Conservation (phyloP, 148 eudicot genomes). For the Camellia japonica region DNA sequence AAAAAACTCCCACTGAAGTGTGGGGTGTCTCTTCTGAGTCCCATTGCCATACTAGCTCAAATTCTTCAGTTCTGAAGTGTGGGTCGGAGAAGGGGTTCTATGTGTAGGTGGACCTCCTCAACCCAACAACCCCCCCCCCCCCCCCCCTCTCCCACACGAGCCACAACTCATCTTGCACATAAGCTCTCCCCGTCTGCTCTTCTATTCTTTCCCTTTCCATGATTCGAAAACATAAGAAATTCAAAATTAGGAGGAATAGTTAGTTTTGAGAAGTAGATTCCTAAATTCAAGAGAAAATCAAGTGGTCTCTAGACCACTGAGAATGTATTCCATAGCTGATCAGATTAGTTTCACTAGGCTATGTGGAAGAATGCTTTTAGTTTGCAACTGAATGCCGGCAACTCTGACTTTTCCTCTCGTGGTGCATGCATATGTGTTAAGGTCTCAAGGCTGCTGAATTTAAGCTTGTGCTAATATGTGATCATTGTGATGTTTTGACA, state of each 20-base stretch:
- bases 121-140: no score
- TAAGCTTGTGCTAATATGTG: neutral
- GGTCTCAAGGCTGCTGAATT: neutral
- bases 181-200: conserved; percentile 1
- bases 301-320: neutral
- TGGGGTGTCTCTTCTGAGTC: conserved; percentile 17
- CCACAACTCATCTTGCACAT: conserved; percentile 1
- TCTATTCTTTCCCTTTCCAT: neutral
- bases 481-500: neutral
- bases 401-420: neutral
- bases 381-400: neutral
- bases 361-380: neutral
- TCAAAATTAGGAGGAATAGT: neutral
- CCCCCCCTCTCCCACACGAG: no score
- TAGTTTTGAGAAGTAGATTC: conserved; percentile 4
- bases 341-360: neutral
- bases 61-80: neutral
- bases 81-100: neutral
- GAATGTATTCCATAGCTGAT: neutral
- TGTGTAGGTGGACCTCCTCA: neutral
- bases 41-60: conserved; percentile 3
- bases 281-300: neutral
- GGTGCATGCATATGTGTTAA: neutral
- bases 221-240: neutral
- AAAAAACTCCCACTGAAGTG: conserved; percentile 10